Evolutionary conservation across 73 alveolate species (phyloP).

Genomic region (Tetrahymena elliotti): DNA sequence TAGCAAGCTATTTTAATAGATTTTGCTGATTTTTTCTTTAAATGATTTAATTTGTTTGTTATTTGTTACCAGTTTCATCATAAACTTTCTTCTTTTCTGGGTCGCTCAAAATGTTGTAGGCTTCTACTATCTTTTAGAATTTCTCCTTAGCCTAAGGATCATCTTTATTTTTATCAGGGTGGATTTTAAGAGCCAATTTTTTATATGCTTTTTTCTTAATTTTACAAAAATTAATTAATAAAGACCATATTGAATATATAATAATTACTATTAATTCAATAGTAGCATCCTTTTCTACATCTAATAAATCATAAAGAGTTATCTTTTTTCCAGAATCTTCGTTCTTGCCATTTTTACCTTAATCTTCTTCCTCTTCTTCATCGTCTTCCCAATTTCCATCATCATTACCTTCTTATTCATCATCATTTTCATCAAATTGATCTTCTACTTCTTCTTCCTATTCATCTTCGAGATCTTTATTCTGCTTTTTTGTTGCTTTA

Average conservation of each 20-base stretch:
- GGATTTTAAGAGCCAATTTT: constrained; percentile 52
- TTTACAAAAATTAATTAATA: too few species aligned
- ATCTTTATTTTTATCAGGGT: constrained; percentile 73
- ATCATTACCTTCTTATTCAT: not conserved
- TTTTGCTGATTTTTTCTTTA: not conserved
- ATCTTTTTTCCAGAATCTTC: not conserved
- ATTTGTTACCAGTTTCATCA: constrained; percentile 68
- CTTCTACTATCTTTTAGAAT: constrained; percentile 52
- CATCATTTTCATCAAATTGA: not conserved
- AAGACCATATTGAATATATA: not conserved
- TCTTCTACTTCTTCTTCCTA: not conserved
- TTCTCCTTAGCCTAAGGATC: constrained; percentile 58
- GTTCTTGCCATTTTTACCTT: not conserved
- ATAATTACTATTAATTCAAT: not conserved
- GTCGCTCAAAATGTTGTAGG: constrained; percentile 55
- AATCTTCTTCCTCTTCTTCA: not conserved
- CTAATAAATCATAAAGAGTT: not conserved
- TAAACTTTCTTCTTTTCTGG: constrained; percentile 53
- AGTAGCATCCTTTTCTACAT: not conserved
- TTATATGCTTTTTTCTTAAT: constrained; percentile 27
- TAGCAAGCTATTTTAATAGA: not conserved
- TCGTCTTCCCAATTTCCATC: not conserved
- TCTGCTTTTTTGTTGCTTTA: not conserved
- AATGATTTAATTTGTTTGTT: not conserved
- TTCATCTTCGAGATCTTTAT: not conserved